These are phyloP conservation scores for Sporothrix variecibatus DNA, from an alignment of 2,329 filamentous ascomycete genomes.

Conservation along the genomic window DNA sequence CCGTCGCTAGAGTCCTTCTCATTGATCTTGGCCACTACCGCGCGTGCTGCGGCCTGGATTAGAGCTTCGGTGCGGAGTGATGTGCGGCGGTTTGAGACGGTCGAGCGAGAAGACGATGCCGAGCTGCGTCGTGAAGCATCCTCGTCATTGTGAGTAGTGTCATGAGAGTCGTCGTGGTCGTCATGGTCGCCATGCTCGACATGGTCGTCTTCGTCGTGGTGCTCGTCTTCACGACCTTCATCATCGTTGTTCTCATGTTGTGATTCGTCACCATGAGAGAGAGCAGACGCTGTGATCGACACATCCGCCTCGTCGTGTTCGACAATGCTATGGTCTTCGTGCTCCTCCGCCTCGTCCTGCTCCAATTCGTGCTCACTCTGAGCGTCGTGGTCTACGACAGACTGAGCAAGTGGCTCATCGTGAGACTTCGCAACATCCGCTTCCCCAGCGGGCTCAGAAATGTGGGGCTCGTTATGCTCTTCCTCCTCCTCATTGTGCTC, in stretches of 20 bases:
- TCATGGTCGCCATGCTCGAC: neutral
- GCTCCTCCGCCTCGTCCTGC: neutral
- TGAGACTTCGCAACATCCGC: neutral
- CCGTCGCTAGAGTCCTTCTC: conserved; percentile 36
- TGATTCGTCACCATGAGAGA: neutral
- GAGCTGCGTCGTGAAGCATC: conserved; percentile 4
- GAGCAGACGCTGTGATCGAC: neutral
- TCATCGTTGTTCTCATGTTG: neutral
- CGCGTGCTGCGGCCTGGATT: conserved; percentile 55
- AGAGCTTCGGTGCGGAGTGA: conserved; percentile 53
- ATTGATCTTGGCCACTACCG: conserved; percentile 53
- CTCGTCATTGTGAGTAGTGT: neutral
- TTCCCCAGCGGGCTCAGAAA: neutral
- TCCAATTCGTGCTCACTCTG: neutral
- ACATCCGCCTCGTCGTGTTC: conserved; percentile 20
- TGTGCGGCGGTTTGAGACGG: conserved; percentile 39
- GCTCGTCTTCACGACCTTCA: neutral
- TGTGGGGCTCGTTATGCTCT: neutral
- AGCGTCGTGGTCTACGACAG: neutral
- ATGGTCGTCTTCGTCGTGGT: neutral
- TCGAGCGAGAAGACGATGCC: conserved; percentile 24
- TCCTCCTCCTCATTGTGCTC: neutral
- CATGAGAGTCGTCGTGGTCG: conserved; percentile 9
- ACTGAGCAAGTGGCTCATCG: neutral
- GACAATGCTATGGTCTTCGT: neutral